These are phyloP conservation scores for Cardiospermum halicacabum DNA, from an alignment of 345 rosid species.

Conservation along the genomic window DNA sequence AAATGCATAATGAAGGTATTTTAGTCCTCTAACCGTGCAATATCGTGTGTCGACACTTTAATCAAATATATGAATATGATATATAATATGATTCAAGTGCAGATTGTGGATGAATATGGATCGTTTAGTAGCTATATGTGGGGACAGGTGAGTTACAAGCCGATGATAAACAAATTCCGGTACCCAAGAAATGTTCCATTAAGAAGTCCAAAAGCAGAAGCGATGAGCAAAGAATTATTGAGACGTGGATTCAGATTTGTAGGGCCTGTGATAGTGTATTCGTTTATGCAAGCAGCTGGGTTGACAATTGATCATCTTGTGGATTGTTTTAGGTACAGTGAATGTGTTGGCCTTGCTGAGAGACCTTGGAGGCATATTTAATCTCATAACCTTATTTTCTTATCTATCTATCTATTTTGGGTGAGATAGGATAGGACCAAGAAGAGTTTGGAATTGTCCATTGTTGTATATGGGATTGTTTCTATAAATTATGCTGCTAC, in stretches of 20 bases:
- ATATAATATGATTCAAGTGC: no score
- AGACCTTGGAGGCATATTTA: constrained; percentile 89
- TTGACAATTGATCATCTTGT: constrained; percentile 82
- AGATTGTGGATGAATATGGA: constrained; percentile 74
- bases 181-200: constrained; percentile 80
- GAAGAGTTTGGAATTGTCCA: neutral
- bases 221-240: constrained; percentile 72
- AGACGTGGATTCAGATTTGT: constrained; percentile 81
- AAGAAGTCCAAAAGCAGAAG: constrained; percentile 82
- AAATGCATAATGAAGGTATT: constrained; percentile 77
- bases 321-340: constrained; percentile 70
- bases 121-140: constrained; percentile 84
- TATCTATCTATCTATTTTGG: no score
- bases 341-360: constrained; percentile 78
- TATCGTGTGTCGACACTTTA: no score
- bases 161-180: constrained; percentile 59
- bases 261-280: constrained; percentile 90
- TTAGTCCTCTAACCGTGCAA: no score
- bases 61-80: no score
- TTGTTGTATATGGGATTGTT: neutral
- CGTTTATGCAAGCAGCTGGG: constrained; percentile 97
- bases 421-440: neutral
- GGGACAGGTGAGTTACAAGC: constrained; percentile 82
- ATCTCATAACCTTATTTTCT: no score
- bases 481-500: constrained; percentile 8